A percentile compares a stretch with the other conserved stretches of the same genome.
These are phyloP conservation scores for Diospyros kaki DNA, from an alignment of 148 eudicot species.

Conservation along the genomic window DNA sequence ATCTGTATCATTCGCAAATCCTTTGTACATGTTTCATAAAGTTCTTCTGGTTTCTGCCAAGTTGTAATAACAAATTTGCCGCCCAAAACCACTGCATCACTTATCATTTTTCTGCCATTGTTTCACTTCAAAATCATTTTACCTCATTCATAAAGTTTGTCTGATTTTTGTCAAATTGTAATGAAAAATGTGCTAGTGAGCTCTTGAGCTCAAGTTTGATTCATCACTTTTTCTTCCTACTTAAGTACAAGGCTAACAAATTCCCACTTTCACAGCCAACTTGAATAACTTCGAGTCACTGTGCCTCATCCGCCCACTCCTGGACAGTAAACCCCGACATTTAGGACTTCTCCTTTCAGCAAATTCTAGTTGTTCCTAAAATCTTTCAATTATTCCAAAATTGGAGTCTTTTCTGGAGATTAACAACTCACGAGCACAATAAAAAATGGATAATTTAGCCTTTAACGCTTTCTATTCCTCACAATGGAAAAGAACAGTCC, in stretches of 20 bases:
- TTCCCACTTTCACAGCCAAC: background rate
- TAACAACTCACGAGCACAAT: background rate
- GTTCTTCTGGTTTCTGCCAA: too few relatives aligned
- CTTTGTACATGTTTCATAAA: too few relatives aligned
- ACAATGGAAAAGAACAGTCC: background rate
- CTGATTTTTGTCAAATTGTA: background rate
- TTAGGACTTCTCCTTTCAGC: too few relatives aligned
- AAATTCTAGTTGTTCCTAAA: background rate
- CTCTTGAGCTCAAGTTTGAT: background rate
- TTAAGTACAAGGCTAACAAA: background rate
- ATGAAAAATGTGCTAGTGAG: background rate
- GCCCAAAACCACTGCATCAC: too few relatives aligned
- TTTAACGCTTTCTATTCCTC: background rate
- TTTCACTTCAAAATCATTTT: too few relatives aligned
- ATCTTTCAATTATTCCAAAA: background rate
- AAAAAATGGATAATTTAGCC: background rate
- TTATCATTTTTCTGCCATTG: too few relatives aligned
- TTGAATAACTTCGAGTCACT: background rate
- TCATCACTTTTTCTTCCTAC: background rate
- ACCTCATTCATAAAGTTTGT: background rate
- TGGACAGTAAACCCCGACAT: background rate
- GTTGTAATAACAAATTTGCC: too few relatives aligned
- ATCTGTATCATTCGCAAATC: background rate
- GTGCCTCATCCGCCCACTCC: background rate
- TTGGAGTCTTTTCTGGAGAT: too few relatives aligned